Evolutionary conservation across 768 basidiomycete species (phyloP), one percentile per base, ranked within the genome.

Genomic region (Clavaria fumosa): DNA sequence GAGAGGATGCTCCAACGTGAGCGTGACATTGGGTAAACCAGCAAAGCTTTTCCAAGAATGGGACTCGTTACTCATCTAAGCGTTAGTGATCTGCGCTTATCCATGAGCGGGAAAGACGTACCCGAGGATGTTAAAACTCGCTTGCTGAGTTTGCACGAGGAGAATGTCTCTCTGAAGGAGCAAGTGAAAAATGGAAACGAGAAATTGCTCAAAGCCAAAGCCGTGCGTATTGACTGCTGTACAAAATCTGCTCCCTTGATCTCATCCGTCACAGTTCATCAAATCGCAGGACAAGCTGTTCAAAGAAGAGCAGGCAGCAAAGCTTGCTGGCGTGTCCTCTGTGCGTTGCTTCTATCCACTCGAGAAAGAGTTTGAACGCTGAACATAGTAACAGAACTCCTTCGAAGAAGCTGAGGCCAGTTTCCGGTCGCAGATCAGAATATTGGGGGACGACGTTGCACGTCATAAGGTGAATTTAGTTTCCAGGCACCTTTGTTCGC

Each of bases 261-360:
- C 34, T 4, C 24, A 17, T 34, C 17, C 23, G 11, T 27, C 42
- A 26, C 22, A 43, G 84, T 90, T 93, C 56, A 88, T 96, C 62
- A 88, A 86, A 53, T 69, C 76, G 22, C 90, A 93, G 54, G 89
- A 95, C 58, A 82, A 81, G 45, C 63, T 88, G 20, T 80, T 90
- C 59, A 81, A 80, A 46, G 82, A 86, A 50, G 78, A 79, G 49
- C 75, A 78, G 35, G 72, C 75, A 4, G 70, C 73, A 35, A 67
- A 66, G 30, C 21, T 19, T 46, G 61, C 59, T 21, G 63, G 60
- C 15, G 48, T 57, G 38, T 50, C 62, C 23, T 55, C 69, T 27
- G 77, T 77, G 45, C 44, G 64, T 54, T 27, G 33, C 28, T 10
- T 23, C 6, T 35, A 18, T 23, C 23, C n/a, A 30, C 20, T 31